Evolutionary conservation across 129 eudicot genomes (phyloP).

Genomic region (Artemisia tridentata): DNA sequence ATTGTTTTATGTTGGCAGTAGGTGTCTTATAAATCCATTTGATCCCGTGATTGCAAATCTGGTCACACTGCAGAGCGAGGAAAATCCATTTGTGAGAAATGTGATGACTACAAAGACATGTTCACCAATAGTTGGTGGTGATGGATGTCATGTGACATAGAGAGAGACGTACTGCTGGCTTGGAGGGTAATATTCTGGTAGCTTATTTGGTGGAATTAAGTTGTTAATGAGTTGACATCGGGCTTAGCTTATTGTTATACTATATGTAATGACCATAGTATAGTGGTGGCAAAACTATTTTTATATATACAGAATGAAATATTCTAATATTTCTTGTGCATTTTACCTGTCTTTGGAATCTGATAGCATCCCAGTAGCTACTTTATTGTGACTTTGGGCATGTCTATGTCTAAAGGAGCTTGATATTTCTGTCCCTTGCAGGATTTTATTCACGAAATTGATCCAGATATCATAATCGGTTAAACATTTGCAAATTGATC

Average conservation of each 20-base stretch:
- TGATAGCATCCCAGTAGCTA: background rate
- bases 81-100: slow-evolving; percentile 80
- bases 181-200: slow-evolving; percentile 71
- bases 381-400: slow-evolving; percentile 10
- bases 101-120: slow-evolving; percentile 96
- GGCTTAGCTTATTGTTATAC: slow-evolving; percentile 4
- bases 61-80: slow-evolving; percentile 87
- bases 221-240: slow-evolving; percentile 1
- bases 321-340: slow-evolving; percentile 18
- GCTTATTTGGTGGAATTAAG: slow-evolving; percentile 3
- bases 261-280: background rate
- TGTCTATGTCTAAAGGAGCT: slow-evolving; percentile 5
- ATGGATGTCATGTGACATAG: slow-evolving; percentile 91
- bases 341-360: slow-evolving; percentile 12
- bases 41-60: slow-evolving; percentile 68
- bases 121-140: slow-evolving; percentile 93
- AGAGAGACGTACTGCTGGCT: slow-evolving; percentile 83
- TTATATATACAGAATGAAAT: background rate
- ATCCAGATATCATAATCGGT: too few species aligned
- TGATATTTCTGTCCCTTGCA: slow-evolving; percentile 39
- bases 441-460: slow-evolving; percentile 88
- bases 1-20: too few species aligned
- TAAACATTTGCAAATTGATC: slow-evolving; percentile 94
- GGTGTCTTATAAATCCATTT: too few species aligned
- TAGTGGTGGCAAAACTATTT: background rate